A percentile compares a stretch with the other conserved stretches of the same genome.
Conservation (phyloP, 768 basidiomycete genomes). For the Amanita molliuscula region DNA sequence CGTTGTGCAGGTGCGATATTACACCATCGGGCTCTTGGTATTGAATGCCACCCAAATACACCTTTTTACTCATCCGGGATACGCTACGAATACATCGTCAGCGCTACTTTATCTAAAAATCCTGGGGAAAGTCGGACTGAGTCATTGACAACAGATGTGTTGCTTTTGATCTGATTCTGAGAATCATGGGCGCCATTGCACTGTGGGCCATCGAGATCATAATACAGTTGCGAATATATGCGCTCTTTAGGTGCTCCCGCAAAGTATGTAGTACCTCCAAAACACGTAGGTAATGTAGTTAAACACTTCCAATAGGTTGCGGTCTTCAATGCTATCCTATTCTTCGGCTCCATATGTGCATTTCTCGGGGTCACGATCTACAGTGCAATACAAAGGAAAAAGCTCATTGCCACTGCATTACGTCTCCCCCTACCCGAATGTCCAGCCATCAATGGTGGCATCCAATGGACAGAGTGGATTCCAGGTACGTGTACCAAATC, state of each 20-base stretch:
- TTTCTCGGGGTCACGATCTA: conserved; percentile 30
- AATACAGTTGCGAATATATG: conserved; percentile 37
- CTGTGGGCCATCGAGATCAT: conserved; percentile 40
- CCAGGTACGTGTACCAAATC: conserved; percentile 9
- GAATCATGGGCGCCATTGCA: conserved; percentile 30
- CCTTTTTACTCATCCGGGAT: conserved; percentile 19
- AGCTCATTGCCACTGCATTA: conserved; percentile 24
- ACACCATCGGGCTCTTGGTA: background rate
- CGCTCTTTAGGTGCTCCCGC: conserved; percentile 29
- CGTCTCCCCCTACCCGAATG: conserved; percentile 30
- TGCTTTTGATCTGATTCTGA: conserved; percentile 32
- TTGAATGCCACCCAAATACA: background rate
- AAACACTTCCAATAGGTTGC: conserved; percentile 18
- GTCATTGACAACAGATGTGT: conserved; percentile 25
- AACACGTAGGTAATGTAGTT: background rate
- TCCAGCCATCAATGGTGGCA: conserved; percentile 28
- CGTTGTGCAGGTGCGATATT: background rate
- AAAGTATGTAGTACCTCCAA: conserved; percentile 16
- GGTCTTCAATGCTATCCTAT: conserved; percentile 26
- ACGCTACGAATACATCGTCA: conserved; percentile 25
- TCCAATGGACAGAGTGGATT: conserved; percentile 35
- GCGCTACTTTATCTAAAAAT: background rate
- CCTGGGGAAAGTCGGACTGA: background rate
- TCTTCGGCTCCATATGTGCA: conserved; percentile 25
- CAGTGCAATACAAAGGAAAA: conserved; percentile 24